Evolutionary conservation across 495 filamentous ascomycete genomes (phyloP), one percentile per base, ranked within the genome.

Genomic region (Articulospora tetracladia): DNA sequence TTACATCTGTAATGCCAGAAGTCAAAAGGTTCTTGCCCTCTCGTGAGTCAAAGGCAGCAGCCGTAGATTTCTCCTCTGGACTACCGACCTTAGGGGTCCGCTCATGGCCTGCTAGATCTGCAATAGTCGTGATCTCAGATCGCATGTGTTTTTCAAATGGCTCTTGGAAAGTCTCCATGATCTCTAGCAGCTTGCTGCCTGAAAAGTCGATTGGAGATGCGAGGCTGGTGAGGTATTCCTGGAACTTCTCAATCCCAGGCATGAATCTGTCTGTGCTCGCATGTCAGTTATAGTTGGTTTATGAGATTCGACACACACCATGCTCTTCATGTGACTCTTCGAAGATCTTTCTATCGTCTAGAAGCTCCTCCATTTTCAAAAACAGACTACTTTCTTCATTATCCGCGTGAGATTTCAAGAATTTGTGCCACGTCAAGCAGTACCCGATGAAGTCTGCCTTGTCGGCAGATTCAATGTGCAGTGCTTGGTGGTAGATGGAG

Each of bases 131-230:
- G 62, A 83, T 79, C 64, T 84, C 81, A 68, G 68, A 73, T 69
- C 78, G 76, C 69, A 84, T 80, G 69, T 83, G 81, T 2, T 61
- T 49, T 61, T 75, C 72, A 66, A 84, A 80, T 0, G 75, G 66
- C 25, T 71, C 69, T 50, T 74, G 70, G 70, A 83, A 83, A 0
- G 63, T 59, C 4, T 62, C 57, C 77, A 84, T 79, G 68, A 82
- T 76, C 8, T 62, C 55, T 41, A 73, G 69, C 0, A 84, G 74
- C 61, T 76, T 72, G 13, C 60, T 65, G 55, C 72, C 74, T 1
- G 71, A 71, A 66, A 82, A 78, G 24, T 71, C 69, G 58, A 67
- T 54, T 3, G 74, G 67, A 15, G 66, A 62, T 15, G 66, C 56
- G 23, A 75, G 70, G n/a, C 53, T 53, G 13, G 50, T 49, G 1